A percentile compares a stretch with the other conserved stretches of the same genome.
Evolutionary conservation across 495 filamentous ascomycete genomes (phyloP).

Genomic region (Trichoderma reesei): DNA sequence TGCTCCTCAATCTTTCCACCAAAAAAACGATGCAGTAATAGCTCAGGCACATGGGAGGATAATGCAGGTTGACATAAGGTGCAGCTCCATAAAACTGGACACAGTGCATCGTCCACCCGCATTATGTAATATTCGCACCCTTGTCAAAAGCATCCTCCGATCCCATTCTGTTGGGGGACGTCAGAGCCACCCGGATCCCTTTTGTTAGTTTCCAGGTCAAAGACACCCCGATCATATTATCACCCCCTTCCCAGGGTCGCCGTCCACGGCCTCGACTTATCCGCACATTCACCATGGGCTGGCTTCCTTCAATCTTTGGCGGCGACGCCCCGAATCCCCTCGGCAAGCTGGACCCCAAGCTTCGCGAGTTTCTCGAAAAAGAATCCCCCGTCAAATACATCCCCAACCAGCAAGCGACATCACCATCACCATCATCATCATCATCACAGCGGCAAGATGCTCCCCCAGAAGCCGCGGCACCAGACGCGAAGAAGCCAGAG

Average conservation of each 20-base stretch:
- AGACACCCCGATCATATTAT: background rate
- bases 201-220: no score
- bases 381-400: constrained; percentile 71
- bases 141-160: constrained; percentile 3
- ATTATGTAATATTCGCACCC: constrained; percentile 8
- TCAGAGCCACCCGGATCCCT: background rate
- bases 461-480: background rate
- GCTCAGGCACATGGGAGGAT: background rate
- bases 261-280: background rate
- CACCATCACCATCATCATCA: background rate
- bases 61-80: constrained; percentile 4
- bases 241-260: background rate
- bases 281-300: constrained; percentile 46
- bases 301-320: constrained; percentile 46
- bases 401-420: constrained; percentile 20
- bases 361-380: constrained; percentile 74
- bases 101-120: background rate
- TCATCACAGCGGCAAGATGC: constrained; percentile 11
- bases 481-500: background rate
- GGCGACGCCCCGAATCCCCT: constrained; percentile 54
- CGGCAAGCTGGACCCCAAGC: constrained; percentile 69
- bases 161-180: constrained; percentile 4
- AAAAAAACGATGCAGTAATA: background rate
- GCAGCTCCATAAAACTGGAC: background rate
- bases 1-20: no score